Percentiles rank a stretch among this genome's conserved stretches.
Evolutionary conservation across 345 rosid genomes (phyloP).

Genomic region (thale cress (Arabidopsis thaliana)): TAIR10.1 NC_003074.8:16448501-16449000

Average conservation of each 20-base stretch:
- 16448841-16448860: conserved; percentile 41
- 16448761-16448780: conserved; percentile 41
- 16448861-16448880: conserved; percentile 18
- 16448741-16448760: conserved; percentile 16
- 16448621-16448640: conserved; percentile 29
- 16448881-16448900: conserved; percentile 19
- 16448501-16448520: conserved; percentile 57
- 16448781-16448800: conserved; percentile 37
- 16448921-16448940: no score
- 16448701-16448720: conserved; percentile 36
- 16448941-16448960: neutral
- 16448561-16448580: conserved; percentile 54
- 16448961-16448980: neutral
- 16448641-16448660: conserved; percentile 42
- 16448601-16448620: conserved; percentile 75
- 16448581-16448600: conserved; percentile 79
- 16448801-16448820: conserved; percentile 32
- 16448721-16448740: conserved; percentile 10
- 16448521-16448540: conserved; percentile 96
- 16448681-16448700: neutral
- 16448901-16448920: conserved; percentile 35
- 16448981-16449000: neutral
- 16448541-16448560: conserved; percentile 58
- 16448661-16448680: conserved; percentile 52
- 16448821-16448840: conserved; percentile 32